A percentile compares a stretch with the other conserved stretches of the same genome.
These are phyloP conservation scores for Limnomonas spitsbergensis DNA, from an alignment of 139 green algal species.

Conservation along the genomic window DNA sequence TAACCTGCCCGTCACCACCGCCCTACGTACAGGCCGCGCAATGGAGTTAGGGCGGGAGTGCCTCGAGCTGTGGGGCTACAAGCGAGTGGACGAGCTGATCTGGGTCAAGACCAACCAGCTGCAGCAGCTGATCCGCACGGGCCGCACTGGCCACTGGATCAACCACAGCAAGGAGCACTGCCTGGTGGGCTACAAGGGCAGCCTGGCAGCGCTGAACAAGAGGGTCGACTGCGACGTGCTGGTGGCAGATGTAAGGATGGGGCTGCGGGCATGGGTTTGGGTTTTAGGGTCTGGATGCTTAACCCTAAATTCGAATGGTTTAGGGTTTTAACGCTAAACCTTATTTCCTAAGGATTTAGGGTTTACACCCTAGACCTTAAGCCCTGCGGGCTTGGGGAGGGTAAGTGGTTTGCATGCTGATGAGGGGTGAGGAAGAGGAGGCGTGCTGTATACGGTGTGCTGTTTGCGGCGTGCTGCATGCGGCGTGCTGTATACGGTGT, in stretches of 20 bases:
- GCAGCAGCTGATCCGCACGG: conserved; percentile 74
- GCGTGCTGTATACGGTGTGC: too few species aligned
- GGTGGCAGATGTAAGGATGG: conserved; percentile 4
- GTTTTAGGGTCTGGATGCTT: too few species aligned
- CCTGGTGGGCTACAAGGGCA: conserved; percentile 82
- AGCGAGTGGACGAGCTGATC: conserved; percentile 82
- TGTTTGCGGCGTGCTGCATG: too few species aligned
- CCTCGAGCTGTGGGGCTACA: conserved; percentile 79
- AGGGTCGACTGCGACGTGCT: conserved; percentile 20
- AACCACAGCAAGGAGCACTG: conserved; percentile 91
- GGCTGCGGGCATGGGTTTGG: too few species aligned
- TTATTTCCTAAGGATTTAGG: too few species aligned
- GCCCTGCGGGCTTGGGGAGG: too few species aligned
- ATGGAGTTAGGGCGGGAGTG: conserved; percentile 85
- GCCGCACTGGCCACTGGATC: conserved; percentile 75
- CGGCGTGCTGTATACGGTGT: too few species aligned
- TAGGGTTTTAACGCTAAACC: too few species aligned
- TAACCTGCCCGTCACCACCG: not conserved
- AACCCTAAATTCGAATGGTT: too few species aligned
- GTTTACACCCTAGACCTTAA: too few species aligned
- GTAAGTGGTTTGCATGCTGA: too few species aligned
- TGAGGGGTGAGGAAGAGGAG: too few species aligned
- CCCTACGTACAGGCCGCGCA: conserved; percentile 51
- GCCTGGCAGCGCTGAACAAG: conserved; percentile 56
- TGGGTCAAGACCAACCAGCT: conserved; percentile 90